phyloP scores from a whole-genome alignment of 352 stramenopile species.

The Pythium aristosporum region DNA sequence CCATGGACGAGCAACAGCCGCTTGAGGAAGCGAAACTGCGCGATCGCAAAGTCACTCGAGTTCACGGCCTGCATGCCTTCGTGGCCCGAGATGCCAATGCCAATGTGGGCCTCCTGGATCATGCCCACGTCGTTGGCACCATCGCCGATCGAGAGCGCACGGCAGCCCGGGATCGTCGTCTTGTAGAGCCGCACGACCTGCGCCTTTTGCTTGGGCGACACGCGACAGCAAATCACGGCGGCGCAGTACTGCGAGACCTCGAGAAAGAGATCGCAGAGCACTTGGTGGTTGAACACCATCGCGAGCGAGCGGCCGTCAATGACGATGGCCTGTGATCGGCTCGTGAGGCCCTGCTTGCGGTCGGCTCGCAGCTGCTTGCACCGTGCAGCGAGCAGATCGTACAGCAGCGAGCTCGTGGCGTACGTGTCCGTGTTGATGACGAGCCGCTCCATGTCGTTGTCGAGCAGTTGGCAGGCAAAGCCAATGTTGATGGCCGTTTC shows the following conservation, averaged over 20 bases:
- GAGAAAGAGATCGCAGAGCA: constrained; percentile 62
- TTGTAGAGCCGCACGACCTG: constrained; percentile 92
- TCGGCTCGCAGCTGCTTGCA: constrained; percentile 46
- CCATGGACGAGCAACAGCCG: constrained; percentile 92
- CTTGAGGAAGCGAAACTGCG: constrained; percentile 92
- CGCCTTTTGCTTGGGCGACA: constrained; percentile 93
- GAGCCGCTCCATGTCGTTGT: constrained; percentile 87
- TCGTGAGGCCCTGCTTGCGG: constrained; percentile 23
- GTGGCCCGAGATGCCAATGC: constrained; percentile 91
- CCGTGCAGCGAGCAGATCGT: constrained; percentile 53
- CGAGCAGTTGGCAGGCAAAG: constrained; percentile 86
- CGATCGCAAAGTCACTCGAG: constrained; percentile 94
- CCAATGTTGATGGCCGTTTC: constrained; percentile 95
- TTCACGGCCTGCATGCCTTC: constrained; percentile 95
- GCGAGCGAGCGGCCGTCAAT: constrained; percentile 72
- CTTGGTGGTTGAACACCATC: constrained; percentile 76
- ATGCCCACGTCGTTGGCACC: constrained; percentile 97
- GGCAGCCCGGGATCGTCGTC: constrained; percentile 67
- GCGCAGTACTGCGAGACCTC: constrained; percentile 80
- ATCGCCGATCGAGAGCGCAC: constrained; percentile 92
- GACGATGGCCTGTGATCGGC: constrained; percentile 53
- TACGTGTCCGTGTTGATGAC: constrained; percentile 75
- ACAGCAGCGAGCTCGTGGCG: constrained; percentile 50
- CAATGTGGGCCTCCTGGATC: constrained; percentile 93
- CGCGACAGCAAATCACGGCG: constrained; percentile 92